A percentile compares a stretch with the other conserved stretches of the same genome.
Evolutionary conservation across 225 moss, liverwort and hornwort genomes (phyloP).

Genomic region (Pleurozium schreberi): DNA sequence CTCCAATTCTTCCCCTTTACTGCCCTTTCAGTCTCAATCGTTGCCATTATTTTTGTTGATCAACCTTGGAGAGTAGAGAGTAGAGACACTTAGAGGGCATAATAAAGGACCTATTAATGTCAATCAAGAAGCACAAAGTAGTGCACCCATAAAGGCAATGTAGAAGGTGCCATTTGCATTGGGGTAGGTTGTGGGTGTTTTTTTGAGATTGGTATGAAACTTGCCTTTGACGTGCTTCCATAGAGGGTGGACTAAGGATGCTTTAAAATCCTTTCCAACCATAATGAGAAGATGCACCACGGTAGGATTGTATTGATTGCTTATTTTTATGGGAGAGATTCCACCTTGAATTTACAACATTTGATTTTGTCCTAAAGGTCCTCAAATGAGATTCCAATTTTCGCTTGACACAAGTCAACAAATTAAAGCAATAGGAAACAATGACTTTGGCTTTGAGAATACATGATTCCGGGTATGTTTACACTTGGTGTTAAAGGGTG

Average conservation of each 20-base stretch:
- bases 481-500: too few species aligned
- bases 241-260: rapidly evolving
- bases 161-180: not conserved
- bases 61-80: too few species aligned
- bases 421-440: too few species aligned
- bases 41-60: rapidly evolving
- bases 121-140: rapidly evolving
- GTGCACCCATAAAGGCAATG: rapidly evolving
- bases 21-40: rapidly evolving
- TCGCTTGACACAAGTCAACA: too few species aligned
- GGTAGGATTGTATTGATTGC: not conserved
- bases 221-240: rapidly evolving
- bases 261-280: rapidly evolving
- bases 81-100: rapidly evolving
- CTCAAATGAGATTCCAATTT: too few species aligned
- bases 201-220: rapidly evolving
- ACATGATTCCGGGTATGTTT: too few species aligned
- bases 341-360: not conserved
- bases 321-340: not conserved
- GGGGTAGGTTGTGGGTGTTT: not conserved
- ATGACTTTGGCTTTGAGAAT: too few species aligned
- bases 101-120: not conserved
- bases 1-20: not conserved
- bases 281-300: not conserved
- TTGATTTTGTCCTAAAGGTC: too few species aligned